Conservation (phyloP, 202 grass and related monocot species). For the Hordeum pubiflorum region DNA sequence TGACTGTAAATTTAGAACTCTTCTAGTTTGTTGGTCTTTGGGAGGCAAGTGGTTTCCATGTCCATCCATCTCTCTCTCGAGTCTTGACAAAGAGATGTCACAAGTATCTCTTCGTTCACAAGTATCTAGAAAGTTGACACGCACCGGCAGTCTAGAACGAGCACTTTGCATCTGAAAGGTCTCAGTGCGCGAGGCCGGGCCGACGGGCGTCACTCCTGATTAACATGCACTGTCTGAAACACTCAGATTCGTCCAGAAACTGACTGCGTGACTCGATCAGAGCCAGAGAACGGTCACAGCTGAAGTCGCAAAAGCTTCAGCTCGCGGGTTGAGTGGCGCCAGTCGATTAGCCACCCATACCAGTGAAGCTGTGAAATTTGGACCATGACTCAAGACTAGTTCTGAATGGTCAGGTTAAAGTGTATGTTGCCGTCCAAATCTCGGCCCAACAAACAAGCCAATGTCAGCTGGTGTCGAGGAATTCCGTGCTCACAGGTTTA, state of each 20-base stretch:
- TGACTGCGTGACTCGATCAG: neutral
- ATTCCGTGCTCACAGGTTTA: neutral
- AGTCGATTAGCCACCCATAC: neutral
- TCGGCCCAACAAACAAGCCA: neutral
- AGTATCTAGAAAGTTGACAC: slow-evolving; percentile 14
- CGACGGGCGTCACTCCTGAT: no score
- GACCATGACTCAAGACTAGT: neutral
- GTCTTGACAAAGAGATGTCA: neutral
- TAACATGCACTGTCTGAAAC: slow-evolving; percentile 5
- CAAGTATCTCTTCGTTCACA: slow-evolving; percentile 29
- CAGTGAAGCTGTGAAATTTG: neutral
- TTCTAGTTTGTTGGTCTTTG: neutral
- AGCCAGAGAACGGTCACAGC: neutral
- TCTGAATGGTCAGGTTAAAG: neutral
- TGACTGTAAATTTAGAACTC: neutral
- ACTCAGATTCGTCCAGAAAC: slow-evolving; percentile 9
- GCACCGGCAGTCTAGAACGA: neutral
- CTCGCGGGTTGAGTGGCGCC: neutral
- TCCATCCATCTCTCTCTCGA: neutral
- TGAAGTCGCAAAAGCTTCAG: neutral
- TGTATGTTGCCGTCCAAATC: neutral
- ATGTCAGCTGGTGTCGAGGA: neutral
- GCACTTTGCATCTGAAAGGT: neutral
- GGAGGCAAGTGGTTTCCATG: slow-evolving; percentile 1
- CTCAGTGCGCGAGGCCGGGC: neutral